Percentiles rank a stretch among this genome's conserved stretches.
These are phyloP conservation scores for Trypethelium eluteriae DNA, from an alignment of 495 filamentous ascomycete species.

Conservation along the genomic window DNA sequence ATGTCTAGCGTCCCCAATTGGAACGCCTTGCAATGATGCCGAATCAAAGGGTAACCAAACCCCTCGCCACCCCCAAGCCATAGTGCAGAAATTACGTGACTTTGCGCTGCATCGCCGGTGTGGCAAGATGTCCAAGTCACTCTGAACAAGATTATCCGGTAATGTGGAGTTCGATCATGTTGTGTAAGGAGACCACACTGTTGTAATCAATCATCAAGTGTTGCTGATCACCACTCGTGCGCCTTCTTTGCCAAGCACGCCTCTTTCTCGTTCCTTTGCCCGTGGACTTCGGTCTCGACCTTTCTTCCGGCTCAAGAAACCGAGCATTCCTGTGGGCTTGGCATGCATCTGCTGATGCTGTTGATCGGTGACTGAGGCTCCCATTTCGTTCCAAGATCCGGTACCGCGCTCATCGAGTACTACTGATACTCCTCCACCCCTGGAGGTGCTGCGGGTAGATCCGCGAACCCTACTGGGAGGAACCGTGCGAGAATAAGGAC, in stretches of 20 bases:
- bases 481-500: not conserved
- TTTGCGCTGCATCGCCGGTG: not conserved
- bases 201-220: not conserved
- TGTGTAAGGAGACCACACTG: not conserved
- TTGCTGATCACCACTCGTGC: conserved; percentile 52
- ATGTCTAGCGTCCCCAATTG: not conserved
- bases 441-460: conserved; percentile 58
- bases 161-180: too few species aligned
- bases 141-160: not conserved
- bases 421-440: conserved; percentile 81
- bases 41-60: not conserved
- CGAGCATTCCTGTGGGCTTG: conserved; percentile 69
- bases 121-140: not conserved
- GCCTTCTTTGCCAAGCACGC: conserved; percentile 91
- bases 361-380: conserved; percentile 26
- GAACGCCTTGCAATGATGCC: conserved; percentile 9
- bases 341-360: conserved; percentile 67
- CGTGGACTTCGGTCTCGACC: conserved; percentile 87
- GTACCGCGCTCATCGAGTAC: conserved; percentile 79
- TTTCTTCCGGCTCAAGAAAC: conserved; percentile 81
- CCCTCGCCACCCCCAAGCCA: not conserved
- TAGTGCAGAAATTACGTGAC: not conserved
- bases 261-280: conserved; percentile 67
- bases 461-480: conserved; percentile 35
- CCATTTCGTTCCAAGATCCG: conserved; percentile 83